Base-by-base conservation (phyloP, 768 basidiomycete species). In the Psilocybe cyanescens region DNA sequence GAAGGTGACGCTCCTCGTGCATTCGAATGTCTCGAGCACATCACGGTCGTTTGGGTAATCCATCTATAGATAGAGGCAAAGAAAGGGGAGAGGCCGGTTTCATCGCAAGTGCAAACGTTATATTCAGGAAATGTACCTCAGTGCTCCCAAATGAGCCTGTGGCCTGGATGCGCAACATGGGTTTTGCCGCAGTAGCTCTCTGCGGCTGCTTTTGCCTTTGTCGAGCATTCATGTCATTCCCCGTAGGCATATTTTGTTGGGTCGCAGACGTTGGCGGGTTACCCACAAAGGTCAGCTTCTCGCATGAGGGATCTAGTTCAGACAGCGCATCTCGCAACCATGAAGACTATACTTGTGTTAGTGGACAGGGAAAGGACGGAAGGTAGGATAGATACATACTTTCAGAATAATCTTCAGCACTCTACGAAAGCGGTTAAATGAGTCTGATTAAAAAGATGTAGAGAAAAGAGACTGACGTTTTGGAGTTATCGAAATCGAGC, bases 1-100 rank as follows among this genome's bases (percentile, higher is more conserved):
- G 73, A 92, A 93, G 37, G 78, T 81, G 33, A 95, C 82, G 6
- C 78, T 75, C 37, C 80, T 78, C 9, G 74, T 78, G 72, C 96
- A 98, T 62, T 97, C 92, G 67, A 97, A 95, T 0, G 88, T 86
- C 74, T 97, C 95, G 31, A 98, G 81, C 0, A 99, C 92, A 53
- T 97, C 95, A 51, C 84, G 83, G 69, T 97, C 95, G 67, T 93
- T 95, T 3, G 95, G 95, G 64, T 96, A 99, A 75, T 99, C 96
- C 88, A 98, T 93, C 94, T 96, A 67, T 31, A 24, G 24, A 2
- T 24, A 24, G 24, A 24, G 24, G 24, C 24, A 2, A 24, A 24
- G 24, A 24, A 24, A 24, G 24, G 24, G 24, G 24, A 24, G 24
- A 24, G 24, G 24, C 24, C 24, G 24, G 24, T 24, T 24, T 24